Evolutionary conservation across 2,329 filamentous ascomycete genomes (phyloP), one percentile per base, ranked within the genome.

Genomic region (Aureobasidium leucospermi): DNA sequence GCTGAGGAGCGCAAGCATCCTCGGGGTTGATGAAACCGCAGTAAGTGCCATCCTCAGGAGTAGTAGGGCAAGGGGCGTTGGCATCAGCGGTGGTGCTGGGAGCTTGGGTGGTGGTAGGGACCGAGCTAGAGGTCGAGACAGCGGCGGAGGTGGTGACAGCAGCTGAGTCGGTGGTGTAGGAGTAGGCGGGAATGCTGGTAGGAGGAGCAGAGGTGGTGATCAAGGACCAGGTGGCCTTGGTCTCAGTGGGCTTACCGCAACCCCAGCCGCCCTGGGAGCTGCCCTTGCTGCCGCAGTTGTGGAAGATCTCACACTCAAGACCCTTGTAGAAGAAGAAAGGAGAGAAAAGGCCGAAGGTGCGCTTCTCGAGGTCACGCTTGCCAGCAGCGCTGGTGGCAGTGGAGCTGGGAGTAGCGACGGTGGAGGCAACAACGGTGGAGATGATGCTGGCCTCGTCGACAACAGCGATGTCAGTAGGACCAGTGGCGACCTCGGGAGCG

Each of bases 1-100:
- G 71, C 61, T 74, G 71, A 59, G 70, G 67, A 23, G 70, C 67
- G 62, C 53, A 57, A 48, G 71, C 64, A 51, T 74, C 71, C 28
- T 71, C 64, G 7, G 71, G 72, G 61, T 73, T 73, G 64, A 73
- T 70, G 63, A 73, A 73, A 23, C 72, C 71, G 49, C 71, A 72
- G 65, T 66, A 71, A 7, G 70, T 72, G 28, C 70, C 70, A 11
- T 63, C 65, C 60, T 71, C 69, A 16, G 66, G 67, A 5, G 63
- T 62, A 6, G 66, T 71, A 7, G 67, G 62, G 63, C 69, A 72
- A 23, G 66, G 58, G n/a, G 65, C 60, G 31, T 53, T 61, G 8
- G 67, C 63, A 29, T 66, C 67, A 48, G 64, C 66, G 23, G 65
- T 65, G 23, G 59, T 46, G 38, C 59, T 63, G 6, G 62, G 32